Evolutionary conservation across 169 alveolate species (phyloP), one percentile per base, ranked within the genome.

Genomic region (Ichthyophthirius multifiliis): DNA sequence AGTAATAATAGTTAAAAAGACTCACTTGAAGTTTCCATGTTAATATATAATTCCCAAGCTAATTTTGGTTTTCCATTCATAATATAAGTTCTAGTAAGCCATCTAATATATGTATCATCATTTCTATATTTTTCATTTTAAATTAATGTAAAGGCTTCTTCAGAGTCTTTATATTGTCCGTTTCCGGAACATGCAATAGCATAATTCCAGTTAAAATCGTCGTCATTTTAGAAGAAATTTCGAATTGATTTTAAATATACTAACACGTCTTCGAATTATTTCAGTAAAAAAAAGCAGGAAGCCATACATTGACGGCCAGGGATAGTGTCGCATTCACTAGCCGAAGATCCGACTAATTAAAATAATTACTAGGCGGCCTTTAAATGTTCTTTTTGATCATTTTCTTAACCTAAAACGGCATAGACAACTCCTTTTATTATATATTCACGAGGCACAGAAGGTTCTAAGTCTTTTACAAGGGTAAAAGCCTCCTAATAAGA

Each of bases 241-340:
- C 84, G 90, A 71, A 95, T 90, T 37, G 96, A 86, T 82, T 91
- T 93, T 64, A 94, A 77, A 76, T 96, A 96, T 41, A 96, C 97
- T 46, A 96, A 65, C 39, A 92, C 97, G 82, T 96, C 98, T 76
- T 96, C 97, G 82, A 90, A 96, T 74, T 93, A 89, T 35, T 93
- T 91, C 1, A 91, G 86, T 4, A 95, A 75, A 82, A 92, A 94
- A 85, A 95, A 92, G 81, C 98, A 94, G 6, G 94, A 87, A 31
- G 97, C 96, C 98, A 95, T 95, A 81, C 96, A 95, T 85, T 95
- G 93, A 44, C 98, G 79, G 23, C 98, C 98, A 37, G 97, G 97
- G 30, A 96, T 96, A 15, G 98, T 96, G 79, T 96, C 98, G 65
- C 98, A 96, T 86, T 96, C 98, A 20, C 96, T 90, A 0, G 98